These are phyloP conservation scores for Hymenoscyphus albidus DNA, from an alignment of 2,329 filamentous ascomycete genomes.

Conservation along the genomic window DNA sequence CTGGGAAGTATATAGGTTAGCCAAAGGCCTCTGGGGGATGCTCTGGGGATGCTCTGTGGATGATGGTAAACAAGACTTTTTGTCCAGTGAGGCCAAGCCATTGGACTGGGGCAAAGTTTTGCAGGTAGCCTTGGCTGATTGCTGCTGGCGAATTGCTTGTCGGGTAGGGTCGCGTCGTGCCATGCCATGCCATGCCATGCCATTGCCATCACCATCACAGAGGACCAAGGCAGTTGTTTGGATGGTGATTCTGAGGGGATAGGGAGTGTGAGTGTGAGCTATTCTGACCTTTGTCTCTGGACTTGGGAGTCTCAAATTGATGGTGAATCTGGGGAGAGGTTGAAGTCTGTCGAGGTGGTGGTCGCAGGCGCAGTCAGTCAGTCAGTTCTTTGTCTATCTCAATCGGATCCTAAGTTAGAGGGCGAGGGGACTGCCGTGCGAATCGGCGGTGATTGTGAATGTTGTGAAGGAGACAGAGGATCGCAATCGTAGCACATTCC, in stretches of 20 bases:
- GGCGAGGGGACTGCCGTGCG: not conserved
- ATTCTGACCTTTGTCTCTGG: not conserved
- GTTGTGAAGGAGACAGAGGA: not conserved
- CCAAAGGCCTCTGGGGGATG: conserved; percentile 11
- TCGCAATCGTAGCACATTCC: not conserved
- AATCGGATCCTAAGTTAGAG: not conserved
- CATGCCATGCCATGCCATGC: too few species aligned
- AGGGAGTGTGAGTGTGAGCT: not conserved
- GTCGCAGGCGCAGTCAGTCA: too few species aligned
- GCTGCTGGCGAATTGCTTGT: not conserved
- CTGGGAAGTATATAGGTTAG: conserved; percentile 28
- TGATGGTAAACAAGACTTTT: not conserved
- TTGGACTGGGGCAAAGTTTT: conserved; percentile 14
- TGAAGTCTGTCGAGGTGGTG: too few species aligned
- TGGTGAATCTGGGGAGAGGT: not conserved
- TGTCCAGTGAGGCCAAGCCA: conserved; percentile 16
- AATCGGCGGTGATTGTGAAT: not conserved
- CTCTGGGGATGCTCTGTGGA: conserved; percentile 1
- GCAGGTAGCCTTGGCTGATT: conserved; percentile 17
- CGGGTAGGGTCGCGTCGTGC: not conserved
- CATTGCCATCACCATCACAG: too few species aligned
- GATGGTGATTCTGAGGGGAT: not conserved
- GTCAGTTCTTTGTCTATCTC: too few species aligned
- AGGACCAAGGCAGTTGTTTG: not conserved
- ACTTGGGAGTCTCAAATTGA: not conserved